phyloP scores from a whole-genome alignment of 441 rosid genomes.

The Croton laevigatus region DNA sequence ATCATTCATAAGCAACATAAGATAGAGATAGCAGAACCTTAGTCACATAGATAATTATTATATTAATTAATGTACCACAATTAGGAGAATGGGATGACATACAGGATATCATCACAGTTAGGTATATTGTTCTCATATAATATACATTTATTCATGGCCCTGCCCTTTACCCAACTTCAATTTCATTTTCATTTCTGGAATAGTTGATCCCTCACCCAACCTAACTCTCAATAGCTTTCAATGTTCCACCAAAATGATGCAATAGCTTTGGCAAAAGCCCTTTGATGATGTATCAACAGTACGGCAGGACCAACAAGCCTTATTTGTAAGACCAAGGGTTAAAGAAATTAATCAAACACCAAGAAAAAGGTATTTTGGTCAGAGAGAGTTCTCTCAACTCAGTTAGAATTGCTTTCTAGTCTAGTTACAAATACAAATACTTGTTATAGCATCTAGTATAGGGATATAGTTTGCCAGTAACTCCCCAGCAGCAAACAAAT shows the following conservation, averaged over 20 bases:
- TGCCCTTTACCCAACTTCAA: background rate
- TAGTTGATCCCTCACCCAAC: background rate
- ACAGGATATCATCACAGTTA: background rate
- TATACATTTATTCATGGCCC: background rate
- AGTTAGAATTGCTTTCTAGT: background rate
- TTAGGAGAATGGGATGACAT: background rate
- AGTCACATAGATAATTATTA: too few species aligned
- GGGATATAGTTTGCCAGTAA: background rate
- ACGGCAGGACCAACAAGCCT: background rate
- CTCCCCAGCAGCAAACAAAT: background rate
- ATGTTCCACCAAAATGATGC: background rate
- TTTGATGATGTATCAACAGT: background rate
- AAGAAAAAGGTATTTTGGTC: background rate
- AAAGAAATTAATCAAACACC: background rate
- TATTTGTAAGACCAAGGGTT: background rate
- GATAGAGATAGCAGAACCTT: background rate
- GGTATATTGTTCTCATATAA: background rate
- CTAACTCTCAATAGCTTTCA: background rate
- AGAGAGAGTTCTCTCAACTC: background rate
- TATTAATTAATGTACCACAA: background rate
- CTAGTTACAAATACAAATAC: background rate
- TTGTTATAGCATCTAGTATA: background rate
- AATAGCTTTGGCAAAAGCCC: conserved; percentile 5
- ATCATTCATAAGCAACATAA: background rate
- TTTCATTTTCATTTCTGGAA: background rate